Percentiles rank a stretch among this genome's conserved stretches.
These are phyloP conservation scores for Psilocybe sp. DNA, from an alignment of 768 basidiomycete species.

Conservation along the genomic window DNA sequence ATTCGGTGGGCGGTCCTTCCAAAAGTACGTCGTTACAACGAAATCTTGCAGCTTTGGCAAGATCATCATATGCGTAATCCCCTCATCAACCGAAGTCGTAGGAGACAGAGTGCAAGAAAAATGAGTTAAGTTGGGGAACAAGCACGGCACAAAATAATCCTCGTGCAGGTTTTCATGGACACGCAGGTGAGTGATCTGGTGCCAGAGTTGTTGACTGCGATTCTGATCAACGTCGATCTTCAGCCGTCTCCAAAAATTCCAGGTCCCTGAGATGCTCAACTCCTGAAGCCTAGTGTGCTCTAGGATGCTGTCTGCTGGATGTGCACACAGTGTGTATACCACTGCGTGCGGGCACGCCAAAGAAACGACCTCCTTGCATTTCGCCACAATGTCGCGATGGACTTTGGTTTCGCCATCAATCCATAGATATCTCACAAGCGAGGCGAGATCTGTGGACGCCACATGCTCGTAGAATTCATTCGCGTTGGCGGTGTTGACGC, in stretches of 20 bases:
- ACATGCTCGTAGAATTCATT: slow-evolving; percentile 9
- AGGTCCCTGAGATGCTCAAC: slow-evolving; percentile 16
- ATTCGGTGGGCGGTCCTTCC: slow-evolving; percentile 11
- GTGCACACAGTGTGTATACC: slow-evolving; percentile 8
- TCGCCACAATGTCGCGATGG: background rate
- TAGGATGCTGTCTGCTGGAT: background rate
- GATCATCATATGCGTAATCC: background rate
- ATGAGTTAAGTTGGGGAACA: slow-evolving; percentile 17
- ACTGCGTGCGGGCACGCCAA: slow-evolving; percentile 13
- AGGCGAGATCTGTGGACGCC: slow-evolving; percentile 3
- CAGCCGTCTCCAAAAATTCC: slow-evolving; percentile 10
- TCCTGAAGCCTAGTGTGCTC: slow-evolving; percentile 8
- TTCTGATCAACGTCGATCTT: background rate
- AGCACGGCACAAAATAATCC: slow-evolving; percentile 3
- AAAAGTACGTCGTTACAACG: slow-evolving; percentile 17
- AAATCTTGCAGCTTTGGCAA: slow-evolving; percentile 12
- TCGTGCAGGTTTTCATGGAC: slow-evolving; percentile 11
- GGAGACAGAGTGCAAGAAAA: slow-evolving; percentile 9
- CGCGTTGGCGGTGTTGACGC: slow-evolving; percentile 6
- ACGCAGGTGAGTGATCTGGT: slow-evolving; percentile 19
- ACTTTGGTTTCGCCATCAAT: slow-evolving; percentile 7
- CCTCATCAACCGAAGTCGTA: background rate
- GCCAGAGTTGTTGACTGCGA: slow-evolving; percentile 8
- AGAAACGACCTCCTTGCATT: slow-evolving; percentile 8
- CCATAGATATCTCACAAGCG: slow-evolving; percentile 13